A percentile compares a stretch with the other conserved stretches of the same genome.
Conservation (phyloP, 2,329 filamentous ascomycete genomes). For the Colletotrichum incanum region DNA sequence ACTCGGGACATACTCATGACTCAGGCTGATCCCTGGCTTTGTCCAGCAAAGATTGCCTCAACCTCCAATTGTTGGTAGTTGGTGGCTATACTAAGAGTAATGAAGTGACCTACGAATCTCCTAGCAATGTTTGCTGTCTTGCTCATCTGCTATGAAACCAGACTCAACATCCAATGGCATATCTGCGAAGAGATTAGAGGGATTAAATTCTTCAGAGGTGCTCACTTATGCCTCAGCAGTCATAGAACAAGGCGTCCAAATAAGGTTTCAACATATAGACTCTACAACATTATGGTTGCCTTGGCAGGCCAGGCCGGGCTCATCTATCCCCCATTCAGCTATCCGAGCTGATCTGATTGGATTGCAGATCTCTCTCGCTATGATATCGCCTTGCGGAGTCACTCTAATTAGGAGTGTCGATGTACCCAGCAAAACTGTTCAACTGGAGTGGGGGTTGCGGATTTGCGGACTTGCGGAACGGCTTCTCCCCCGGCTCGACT, state of each 20-base stretch:
- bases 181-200: not conserved
- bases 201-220: not conserved
- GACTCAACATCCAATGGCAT: not conserved
- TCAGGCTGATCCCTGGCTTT: not conserved
- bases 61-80: not conserved
- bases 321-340: conserved; percentile 8
- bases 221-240: not conserved
- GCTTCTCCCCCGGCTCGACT: not conserved
- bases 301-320: not conserved
- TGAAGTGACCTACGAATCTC: not conserved
- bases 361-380: not conserved
- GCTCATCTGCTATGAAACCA: not conserved
- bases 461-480: not conserved
- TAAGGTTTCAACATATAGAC: not conserved
- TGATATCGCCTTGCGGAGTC: not conserved
- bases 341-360: conserved; percentile 1
- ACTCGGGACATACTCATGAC: not conserved
- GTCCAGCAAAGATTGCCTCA: not conserved
- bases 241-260: not conserved
- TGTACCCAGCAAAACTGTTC: not conserved
- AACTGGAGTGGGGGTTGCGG: not conserved
- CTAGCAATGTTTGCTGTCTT: not conserved
- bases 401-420: too few relatives aligned
- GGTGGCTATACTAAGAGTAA: not conserved
- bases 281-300: not conserved